Percentiles rank a stretch among this genome's conserved stretches.
These are phyloP conservation scores for Mucor plumbeus DNA, from an alignment of 371 early-diverging fungal species.

Conservation along the genomic window DNA sequence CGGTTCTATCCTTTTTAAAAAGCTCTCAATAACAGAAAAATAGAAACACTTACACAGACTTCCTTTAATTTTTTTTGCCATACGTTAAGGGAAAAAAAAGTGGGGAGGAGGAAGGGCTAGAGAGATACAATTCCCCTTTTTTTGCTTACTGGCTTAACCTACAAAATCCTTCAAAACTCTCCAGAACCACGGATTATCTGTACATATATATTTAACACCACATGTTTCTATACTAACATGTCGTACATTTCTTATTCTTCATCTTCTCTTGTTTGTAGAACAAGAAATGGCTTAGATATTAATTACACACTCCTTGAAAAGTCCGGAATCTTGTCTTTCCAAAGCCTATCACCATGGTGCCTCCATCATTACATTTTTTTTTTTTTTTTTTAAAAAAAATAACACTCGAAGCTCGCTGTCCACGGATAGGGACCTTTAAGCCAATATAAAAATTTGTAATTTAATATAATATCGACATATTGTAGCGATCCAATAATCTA, in stretches of 20 bases:
- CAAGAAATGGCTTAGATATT: background rate
- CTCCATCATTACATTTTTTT: background rate
- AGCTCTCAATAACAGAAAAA: background rate
- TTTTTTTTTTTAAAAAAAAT: no score
- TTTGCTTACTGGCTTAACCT: no score
- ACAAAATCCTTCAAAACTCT: background rate
- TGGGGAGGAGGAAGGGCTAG: background rate
- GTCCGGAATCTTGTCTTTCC: background rate
- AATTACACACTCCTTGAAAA: background rate
- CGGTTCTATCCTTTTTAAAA: background rate
- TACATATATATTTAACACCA: background rate
- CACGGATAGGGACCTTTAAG: background rate
- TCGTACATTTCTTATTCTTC: background rate
- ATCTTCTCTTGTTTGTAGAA: constrained; percentile 1
- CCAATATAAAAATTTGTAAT: background rate
- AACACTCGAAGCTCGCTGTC: background rate
- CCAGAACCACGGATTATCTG: background rate
- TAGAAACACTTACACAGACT: background rate
- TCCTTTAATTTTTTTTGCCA: background rate
- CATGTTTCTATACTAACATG: constrained; percentile 5
- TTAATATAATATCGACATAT: background rate
- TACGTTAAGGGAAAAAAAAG: background rate
- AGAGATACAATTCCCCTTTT: no score
- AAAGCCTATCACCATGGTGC: no score
- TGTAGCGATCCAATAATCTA: background rate